phyloP scores from a whole-genome alignment of 768 basidiomycete genomes.

The Mycena rosella region DNA sequence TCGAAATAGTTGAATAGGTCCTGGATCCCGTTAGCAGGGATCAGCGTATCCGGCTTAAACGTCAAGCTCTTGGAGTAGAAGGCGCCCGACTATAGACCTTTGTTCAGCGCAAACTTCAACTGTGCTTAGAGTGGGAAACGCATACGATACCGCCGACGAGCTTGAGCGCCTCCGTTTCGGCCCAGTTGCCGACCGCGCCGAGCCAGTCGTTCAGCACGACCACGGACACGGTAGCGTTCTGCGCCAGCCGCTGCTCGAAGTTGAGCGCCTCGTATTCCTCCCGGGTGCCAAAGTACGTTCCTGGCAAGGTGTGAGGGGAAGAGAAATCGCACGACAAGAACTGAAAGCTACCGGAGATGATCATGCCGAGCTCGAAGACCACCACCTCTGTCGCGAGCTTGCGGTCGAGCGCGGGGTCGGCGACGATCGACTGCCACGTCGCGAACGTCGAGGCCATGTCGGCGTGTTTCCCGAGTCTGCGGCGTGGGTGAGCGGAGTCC shows the following conservation, averaged over 20 bases:
- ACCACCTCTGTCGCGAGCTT: slow-evolving; percentile 32
- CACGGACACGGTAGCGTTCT: slow-evolving; percentile 15
- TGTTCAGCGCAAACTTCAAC: no score
- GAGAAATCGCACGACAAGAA: no score
- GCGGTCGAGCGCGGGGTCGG: slow-evolving; percentile 33
- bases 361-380: slow-evolving; percentile 34
- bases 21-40: slow-evolving; percentile 28
- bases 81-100: slow-evolving; percentile 19
- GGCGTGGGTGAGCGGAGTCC: neutral
- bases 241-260: slow-evolving; percentile 19
- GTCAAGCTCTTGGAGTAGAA: slow-evolving; percentile 37
- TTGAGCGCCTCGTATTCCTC: slow-evolving; percentile 35
- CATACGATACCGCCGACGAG: slow-evolving; percentile 31
- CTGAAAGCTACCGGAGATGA: slow-evolving; percentile 26
- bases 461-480: slow-evolving; percentile 22
- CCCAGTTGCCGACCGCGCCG: slow-evolving; percentile 34
- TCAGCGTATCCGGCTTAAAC: slow-evolving; percentile 29
- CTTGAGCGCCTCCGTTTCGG: slow-evolving; percentile 31
- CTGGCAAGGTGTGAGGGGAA: slow-evolving; percentile 1
- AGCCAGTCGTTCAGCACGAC: slow-evolving; percentile 30
- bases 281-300: slow-evolving; percentile 33
- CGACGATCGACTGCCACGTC: slow-evolving; percentile 29
- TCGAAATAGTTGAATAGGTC: slow-evolving; percentile 33
- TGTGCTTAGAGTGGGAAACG: neutral
- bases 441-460: slow-evolving; percentile 28